Evolutionary conservation across 768 basidiomycete genomes (phyloP).

Genomic region (Xerocomus spinulosus): DNA sequence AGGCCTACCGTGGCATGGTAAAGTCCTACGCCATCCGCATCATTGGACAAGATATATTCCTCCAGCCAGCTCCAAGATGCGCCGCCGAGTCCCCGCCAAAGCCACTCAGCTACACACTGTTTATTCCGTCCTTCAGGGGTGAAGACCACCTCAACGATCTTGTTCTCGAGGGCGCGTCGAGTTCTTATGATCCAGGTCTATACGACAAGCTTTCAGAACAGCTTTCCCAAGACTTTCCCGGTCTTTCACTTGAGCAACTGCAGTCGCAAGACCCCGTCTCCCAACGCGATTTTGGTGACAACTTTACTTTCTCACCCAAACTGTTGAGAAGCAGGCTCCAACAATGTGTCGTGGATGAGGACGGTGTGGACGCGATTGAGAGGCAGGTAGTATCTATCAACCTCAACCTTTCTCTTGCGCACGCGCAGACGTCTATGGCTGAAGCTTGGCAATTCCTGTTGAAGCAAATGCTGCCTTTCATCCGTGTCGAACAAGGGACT

Average conservation of each 20-base stretch:
- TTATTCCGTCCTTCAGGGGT: conserved; percentile 53
- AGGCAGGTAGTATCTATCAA: conserved; percentile 70
- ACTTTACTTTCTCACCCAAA: conserved; percentile 65
- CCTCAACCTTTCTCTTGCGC: conserved; percentile 79
- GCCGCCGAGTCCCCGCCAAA: conserved; percentile 38
- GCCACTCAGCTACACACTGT: conserved; percentile 55
- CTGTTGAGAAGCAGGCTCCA: conserved; percentile 60
- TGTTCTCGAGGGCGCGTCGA: conserved; percentile 63
- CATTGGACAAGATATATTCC: conserved; percentile 68
- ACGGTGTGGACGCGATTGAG: conserved; percentile 47
- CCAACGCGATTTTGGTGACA: conserved; percentile 75
- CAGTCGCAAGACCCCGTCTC: conserved; percentile 55
- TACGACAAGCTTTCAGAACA: conserved; percentile 56
- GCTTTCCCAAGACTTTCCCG: conserved; percentile 50
- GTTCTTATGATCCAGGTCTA: conserved; percentile 66
- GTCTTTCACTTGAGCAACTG: conserved; percentile 61
- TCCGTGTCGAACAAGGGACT: conserved; percentile 56
- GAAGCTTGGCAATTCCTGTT: conserved; percentile 77
- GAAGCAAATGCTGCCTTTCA: conserved; percentile 56
- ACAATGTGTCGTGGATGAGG: conserved; percentile 31
- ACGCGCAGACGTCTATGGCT: conserved; percentile 69
- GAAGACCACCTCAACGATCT: conserved; percentile 64
- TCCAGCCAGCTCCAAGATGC: conserved; percentile 45
- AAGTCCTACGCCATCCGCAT: conserved; percentile 76
- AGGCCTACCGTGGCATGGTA: conserved; percentile 64